Evolutionary conservation across 2,329 filamentous ascomycete species (phyloP).

Genomic region (Stagonosporopsis rhizophila): DNA sequence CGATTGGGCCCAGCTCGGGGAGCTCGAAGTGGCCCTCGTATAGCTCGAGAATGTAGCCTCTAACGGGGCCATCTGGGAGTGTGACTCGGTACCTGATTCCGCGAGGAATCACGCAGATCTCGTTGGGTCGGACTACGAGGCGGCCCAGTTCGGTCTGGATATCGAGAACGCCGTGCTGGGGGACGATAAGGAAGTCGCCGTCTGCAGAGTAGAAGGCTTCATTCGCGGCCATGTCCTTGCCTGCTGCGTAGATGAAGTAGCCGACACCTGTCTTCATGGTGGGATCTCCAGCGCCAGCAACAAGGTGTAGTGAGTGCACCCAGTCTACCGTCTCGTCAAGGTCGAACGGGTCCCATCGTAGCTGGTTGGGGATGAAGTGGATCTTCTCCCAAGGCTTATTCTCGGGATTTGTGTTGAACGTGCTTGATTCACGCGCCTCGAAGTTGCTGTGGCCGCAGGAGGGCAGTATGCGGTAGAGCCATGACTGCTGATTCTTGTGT

Average conservation of each 20-base stretch:
- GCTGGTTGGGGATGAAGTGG: constrained; percentile 79
- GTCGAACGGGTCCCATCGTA: constrained; percentile 81
- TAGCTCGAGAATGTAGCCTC: constrained; percentile 72
- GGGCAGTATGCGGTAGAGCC: constrained; percentile 65
- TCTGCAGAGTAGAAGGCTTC: constrained; percentile 84
- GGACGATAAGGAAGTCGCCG: constrained; percentile 71
- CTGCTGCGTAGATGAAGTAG: constrained; percentile 81
- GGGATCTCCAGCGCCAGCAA: constrained; percentile 81
- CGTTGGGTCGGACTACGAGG: constrained; percentile 70
- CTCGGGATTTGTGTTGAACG: constrained; percentile 60
- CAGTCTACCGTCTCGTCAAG: constrained; percentile 72
- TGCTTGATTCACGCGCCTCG: constrained; percentile 56
- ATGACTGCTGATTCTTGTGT: constrained; percentile 64
- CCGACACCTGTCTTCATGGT: constrained; percentile 80
- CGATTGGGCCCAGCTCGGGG: constrained; percentile 71
- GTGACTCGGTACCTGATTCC: constrained; percentile 70
- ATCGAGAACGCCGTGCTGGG: constrained; percentile 69
- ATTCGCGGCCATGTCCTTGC: constrained; percentile 75
- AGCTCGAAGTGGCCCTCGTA: constrained; percentile 70
- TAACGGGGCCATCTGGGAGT: constrained; percentile 65
- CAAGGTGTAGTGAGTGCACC: constrained; percentile 72
- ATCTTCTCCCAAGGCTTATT: constrained; percentile 63
- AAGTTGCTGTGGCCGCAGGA: constrained; percentile 66
- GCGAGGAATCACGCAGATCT: constrained; percentile 70
- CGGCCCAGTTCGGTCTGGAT: constrained; percentile 73